Percentiles rank a stretch among this genome's conserved stretches.
phyloP scores from a whole-genome alignment of 2,329 filamentous ascomycete genomes.

The Aspergillus brasiliensis region DNA sequence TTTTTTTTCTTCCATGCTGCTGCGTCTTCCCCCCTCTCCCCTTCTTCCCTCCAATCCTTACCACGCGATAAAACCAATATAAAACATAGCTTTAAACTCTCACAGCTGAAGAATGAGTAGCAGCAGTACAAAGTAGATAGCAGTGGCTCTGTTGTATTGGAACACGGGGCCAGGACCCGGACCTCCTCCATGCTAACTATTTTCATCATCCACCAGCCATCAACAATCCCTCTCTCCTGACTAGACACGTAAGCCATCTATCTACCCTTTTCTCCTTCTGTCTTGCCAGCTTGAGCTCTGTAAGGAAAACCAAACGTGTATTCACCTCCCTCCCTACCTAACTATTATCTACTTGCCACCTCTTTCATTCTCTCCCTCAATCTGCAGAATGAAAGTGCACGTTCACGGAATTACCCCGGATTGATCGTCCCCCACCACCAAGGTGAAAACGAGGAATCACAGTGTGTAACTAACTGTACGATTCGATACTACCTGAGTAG shows the following conservation, averaged over 20 bases:
- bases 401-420: constrained; percentile 2
- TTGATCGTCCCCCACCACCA: not conserved
- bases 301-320: not conserved
- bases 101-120: not conserved
- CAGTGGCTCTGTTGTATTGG: not conserved
- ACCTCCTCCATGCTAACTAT: not conserved
- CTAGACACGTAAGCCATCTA: not conserved
- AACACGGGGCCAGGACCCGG: not conserved
- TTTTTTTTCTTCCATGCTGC: not conserved
- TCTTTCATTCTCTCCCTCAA: not conserved
- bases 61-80: not conserved
- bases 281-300: not conserved
- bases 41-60: not conserved
- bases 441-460: not conserved
- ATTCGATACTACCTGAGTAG: not conserved
- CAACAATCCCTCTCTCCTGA: not conserved
- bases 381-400: not conserved
- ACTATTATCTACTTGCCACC: no score
- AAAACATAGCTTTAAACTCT: constrained; percentile 4
- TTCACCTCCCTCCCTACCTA: not conserved
- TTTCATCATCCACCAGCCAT: not conserved
- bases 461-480: not conserved
- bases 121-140: no score
- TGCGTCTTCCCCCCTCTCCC: not conserved
- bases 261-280: no score